Evolutionary conservation across 2,329 filamentous ascomycete genomes (phyloP).

Genomic region (Stagonosporopsis vannaccii): DNA sequence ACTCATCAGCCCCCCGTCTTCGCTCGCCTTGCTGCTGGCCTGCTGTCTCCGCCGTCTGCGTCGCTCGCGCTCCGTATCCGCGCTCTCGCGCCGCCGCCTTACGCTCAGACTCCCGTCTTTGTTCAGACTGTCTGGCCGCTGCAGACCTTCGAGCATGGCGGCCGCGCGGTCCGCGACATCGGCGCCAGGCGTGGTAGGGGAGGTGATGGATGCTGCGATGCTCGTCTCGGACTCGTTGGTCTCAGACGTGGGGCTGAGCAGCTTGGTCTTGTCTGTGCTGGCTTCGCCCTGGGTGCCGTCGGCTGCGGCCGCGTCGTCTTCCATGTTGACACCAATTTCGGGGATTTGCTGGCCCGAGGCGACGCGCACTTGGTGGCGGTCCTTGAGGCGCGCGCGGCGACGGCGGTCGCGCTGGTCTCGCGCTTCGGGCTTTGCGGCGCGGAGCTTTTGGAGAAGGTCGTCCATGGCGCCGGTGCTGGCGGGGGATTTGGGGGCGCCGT

Average conservation of each 20-base stretch:
- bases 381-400: conserved; percentile 85
- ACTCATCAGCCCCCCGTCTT: conserved; percentile 43
- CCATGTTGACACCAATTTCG: conserved; percentile 67
- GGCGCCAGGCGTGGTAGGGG: conserved; percentile 47
- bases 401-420: conserved; percentile 89
- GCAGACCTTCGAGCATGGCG: conserved; percentile 81
- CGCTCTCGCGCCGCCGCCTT: conserved; percentile 73
- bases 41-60: conserved; percentile 64
- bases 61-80: conserved; percentile 78
- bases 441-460: conserved; percentile 89
- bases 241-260: conserved; percentile 60
- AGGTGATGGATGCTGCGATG: conserved; percentile 30
- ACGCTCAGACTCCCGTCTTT: conserved; percentile 59
- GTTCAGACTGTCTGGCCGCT: conserved; percentile 64
- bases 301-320: conserved; percentile 52
- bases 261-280: conserved; percentile 55
- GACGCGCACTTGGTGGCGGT: conserved; percentile 86
- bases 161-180: conserved; percentile 88
- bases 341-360: conserved; percentile 90
- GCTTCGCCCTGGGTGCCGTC: conserved; percentile 23
- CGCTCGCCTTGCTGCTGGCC: conserved; percentile 41
- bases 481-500: conserved; percentile 60
- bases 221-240: conserved; percentile 36
- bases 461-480: conserved; percentile 94
- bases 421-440: conserved; percentile 88